Base-by-base conservation (phyloP, 1,139 yeast species). In the Citeromyces hawaiiensis region DNA sequence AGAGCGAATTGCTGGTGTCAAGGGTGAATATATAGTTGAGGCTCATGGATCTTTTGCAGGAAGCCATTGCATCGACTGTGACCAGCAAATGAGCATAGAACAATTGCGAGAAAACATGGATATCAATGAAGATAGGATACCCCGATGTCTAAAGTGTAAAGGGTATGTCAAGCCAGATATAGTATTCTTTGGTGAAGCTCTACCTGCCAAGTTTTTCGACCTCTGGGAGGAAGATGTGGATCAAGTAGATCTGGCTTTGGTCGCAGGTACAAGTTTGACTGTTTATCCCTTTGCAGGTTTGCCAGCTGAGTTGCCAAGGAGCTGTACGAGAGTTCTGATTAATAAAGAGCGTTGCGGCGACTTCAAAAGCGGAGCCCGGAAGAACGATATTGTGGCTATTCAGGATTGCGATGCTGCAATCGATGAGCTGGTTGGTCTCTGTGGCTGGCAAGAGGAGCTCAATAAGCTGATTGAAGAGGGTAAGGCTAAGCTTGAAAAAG, bases 11-110 rank as follows among this genome's bases (percentile, higher is more conserved):
- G 93, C 96, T 0, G 96, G 96, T 0, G 72, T 88, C 0, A 53
- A 64, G 1, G 76, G 64, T 29, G 75, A 77, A 9, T 66, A 61
- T 44, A 65, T 91, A 2, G 77, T 91, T 2, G 96, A 87, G 53
- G 97, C 97, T 0, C 97, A 88, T 59, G 98, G 97, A 0, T 85
- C 95, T 1, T 91, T 88, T 67, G 94, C 94, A 1, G 58, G 56
- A 1, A 83, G 81, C 50, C 94, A 80, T 48, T 88, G 98, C 53
- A 79, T 87, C 35, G 76, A 78, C 16, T 88, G 98, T 58, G 48
- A 61, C 1, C 53, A 57, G 19, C 76, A 70, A 43, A 79, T 78
- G 72, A 54, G 68, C 1, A 61, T 64, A 11, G 72, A 67, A 8
- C 62, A 61, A 5, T 63, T 86, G 46, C 70, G 70, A 46, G 48